Conservation (phyloP, 768 basidiomycete species). For the Lentinula edodes region DNA sequence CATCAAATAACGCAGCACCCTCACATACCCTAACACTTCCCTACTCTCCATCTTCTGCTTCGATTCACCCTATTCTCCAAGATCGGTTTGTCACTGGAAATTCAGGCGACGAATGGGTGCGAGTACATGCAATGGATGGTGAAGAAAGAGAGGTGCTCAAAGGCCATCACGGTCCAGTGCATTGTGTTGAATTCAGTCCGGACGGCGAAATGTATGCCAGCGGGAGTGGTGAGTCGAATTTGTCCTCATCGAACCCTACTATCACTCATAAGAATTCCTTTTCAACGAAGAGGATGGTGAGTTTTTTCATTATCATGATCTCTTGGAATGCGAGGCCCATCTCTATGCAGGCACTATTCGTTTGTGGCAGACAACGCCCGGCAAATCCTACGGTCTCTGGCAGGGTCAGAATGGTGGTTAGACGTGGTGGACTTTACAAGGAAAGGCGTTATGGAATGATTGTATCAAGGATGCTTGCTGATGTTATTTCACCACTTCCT, state of each 20-base stretch:
- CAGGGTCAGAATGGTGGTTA: conserved; percentile 54
- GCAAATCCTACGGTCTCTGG: conserved; percentile 90
- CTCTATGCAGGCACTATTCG: conserved; percentile 75
- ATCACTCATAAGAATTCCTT: conserved; percentile 10
- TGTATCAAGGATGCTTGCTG: neutral
- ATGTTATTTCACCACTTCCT: neutral
- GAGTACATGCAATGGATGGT: conserved; percentile 87
- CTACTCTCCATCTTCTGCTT: conserved; percentile 90
- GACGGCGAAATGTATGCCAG: conserved; percentile 98
- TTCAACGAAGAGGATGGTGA: conserved; percentile 63
- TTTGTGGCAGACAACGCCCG: conserved; percentile 95
- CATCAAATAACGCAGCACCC: conserved; percentile 50
- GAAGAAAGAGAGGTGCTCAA: conserved; percentile 89
- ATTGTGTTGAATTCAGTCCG: conserved; percentile 89
- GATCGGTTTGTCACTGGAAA: conserved; percentile 93
- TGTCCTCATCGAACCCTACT: conserved; percentile 9
- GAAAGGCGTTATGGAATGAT: neutral
- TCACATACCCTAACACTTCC: conserved; percentile 75
- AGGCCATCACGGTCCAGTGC: conserved; percentile 97
- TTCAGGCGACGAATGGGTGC: conserved; percentile 90
- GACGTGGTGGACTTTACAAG: conserved; percentile 1
- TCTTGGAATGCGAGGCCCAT: neutral
- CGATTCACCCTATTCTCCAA: conserved; percentile 84
- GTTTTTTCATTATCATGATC: conserved; percentile 13
- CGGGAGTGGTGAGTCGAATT: conserved; percentile 76